Evolutionary conservation across 148 eudicot genomes (phyloP).

Genomic region (Chenopodium berlandieri): DNA sequence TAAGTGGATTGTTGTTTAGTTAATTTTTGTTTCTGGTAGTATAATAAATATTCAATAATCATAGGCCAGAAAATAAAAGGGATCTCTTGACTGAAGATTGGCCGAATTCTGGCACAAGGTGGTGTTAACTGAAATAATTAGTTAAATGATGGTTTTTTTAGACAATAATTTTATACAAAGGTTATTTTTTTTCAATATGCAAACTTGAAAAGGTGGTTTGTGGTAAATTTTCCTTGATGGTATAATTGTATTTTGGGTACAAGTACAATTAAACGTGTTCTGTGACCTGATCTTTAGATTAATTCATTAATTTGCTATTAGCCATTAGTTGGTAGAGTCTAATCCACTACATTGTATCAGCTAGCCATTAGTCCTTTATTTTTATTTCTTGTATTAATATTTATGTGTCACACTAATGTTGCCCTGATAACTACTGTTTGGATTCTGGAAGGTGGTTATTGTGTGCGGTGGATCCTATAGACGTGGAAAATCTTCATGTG

Average conservation of each 20-base stretch:
- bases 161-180: too few relatives aligned
- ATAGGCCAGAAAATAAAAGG: too few relatives aligned
- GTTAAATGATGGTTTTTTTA: too few relatives aligned
- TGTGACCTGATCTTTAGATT: not conserved
- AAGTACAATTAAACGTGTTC: not conserved
- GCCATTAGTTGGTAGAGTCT: not conserved
- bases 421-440: constrained; percentile 5
- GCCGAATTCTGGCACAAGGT: too few relatives aligned
- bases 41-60: too few relatives aligned
- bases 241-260: not conserved
- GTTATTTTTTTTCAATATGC: too few relatives aligned
- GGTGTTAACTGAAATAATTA: too few relatives aligned
- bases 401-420: not conserved
- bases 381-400: not conserved
- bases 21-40: too few relatives aligned
- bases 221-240: not conserved
- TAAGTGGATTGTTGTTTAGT: too few relatives aligned
- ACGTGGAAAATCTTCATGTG: constrained; percentile 92
- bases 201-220: too few relatives aligned
- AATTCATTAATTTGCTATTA: not conserved
- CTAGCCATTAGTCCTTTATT: too few relatives aligned
- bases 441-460: constrained; percentile 48
- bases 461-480: constrained; percentile 96
- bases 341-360: not conserved
- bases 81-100: too few relatives aligned